Evolutionary conservation across 768 basidiomycete genomes (phyloP).

Genomic region (Jaapia argillacea): DNA sequence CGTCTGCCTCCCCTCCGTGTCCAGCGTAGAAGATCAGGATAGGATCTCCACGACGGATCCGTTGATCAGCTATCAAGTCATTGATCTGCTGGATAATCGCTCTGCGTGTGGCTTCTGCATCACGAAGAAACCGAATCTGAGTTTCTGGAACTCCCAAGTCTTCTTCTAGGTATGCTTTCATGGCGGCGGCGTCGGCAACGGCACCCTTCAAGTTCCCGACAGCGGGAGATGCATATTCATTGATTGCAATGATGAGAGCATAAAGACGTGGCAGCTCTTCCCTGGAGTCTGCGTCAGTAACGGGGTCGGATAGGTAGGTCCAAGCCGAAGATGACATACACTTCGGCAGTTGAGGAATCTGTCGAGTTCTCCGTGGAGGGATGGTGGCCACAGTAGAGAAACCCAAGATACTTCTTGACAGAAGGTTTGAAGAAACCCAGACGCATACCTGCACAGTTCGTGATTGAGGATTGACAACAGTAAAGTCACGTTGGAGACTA

Average conservation of each 20-base stretch:
- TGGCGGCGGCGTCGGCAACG: constrained; percentile 28
- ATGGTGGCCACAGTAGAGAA: no score
- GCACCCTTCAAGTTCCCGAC: constrained; percentile 23
- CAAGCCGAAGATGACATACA: no score
- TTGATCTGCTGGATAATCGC: constrained; percentile 23
- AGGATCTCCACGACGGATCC: constrained; percentile 12
- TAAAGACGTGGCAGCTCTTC: no score
- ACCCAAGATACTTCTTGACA: no score
- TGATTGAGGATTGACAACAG: no score
- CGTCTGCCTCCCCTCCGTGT: constrained; percentile 27
- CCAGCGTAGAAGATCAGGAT: constrained; percentile 36
- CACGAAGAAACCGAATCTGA: constrained; percentile 27
- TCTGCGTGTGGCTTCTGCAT: constrained; percentile 25
- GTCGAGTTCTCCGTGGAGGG: no score
- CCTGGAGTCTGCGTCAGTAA: no score
- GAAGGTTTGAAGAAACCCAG: no score
- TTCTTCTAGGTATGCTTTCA: constrained; percentile 22
- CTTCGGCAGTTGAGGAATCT: no score
- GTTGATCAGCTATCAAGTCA: constrained; percentile 11
- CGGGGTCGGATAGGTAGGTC: no score
- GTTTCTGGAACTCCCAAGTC: constrained; percentile 19
- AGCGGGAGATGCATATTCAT: constrained; percentile 19
- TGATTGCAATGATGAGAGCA: constrained; percentile 34
- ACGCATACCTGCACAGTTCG: no score
- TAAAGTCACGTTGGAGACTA: no score